These are phyloP conservation scores for Rhizoclosmatium hyalinum DNA, from an alignment of 371 early-diverging fungal species.

Conservation along the genomic window DNA sequence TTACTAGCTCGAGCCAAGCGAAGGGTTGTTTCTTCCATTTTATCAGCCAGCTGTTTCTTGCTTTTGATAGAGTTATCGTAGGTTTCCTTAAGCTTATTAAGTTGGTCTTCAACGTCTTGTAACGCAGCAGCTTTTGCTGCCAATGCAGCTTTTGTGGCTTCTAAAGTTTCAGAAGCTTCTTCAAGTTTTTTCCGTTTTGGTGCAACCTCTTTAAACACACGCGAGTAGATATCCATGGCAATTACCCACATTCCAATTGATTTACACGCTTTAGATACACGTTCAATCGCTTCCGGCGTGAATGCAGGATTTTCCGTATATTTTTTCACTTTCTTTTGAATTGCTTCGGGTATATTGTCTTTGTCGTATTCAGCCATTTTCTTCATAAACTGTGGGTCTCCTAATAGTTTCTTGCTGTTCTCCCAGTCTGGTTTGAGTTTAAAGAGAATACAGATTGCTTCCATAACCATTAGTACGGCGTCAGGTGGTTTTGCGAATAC, in stretches of 20 bases:
- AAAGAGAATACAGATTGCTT: conserved; percentile 57
- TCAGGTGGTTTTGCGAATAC: conserved; percentile 59
- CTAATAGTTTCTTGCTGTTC: conserved; percentile 51
- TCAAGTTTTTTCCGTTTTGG: conserved; percentile 58
- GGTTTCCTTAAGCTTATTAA: conserved; percentile 50
- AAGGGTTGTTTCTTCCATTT: conserved; percentile 53
- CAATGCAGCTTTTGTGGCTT: conserved; percentile 46
- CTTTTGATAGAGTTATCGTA: conserved; percentile 47
- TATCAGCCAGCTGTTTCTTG: conserved; percentile 48
- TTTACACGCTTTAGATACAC: conserved; percentile 56
- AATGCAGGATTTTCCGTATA: conserved; percentile 53
- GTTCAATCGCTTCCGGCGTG: conserved; percentile 53
- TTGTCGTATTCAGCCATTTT: conserved; percentile 56
- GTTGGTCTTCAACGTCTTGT: conserved; percentile 51
- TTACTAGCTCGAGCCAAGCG: conserved; percentile 49
- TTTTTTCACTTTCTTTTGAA: conserved; percentile 48
- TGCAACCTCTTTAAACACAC: conserved; percentile 57
- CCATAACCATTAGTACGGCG: conserved; percentile 54
- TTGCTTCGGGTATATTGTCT: conserved; percentile 51
- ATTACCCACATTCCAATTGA: conserved; percentile 59
- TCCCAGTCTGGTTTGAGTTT: conserved; percentile 59
- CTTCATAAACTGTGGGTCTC: conserved; percentile 55
- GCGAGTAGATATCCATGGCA: conserved; percentile 58
- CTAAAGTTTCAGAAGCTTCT: conserved; percentile 48
- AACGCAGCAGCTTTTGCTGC: conserved; percentile 54